Evolutionary conservation across 805 yeast genomes (phyloP), one percentile per base, ranked within the genome.

Genomic region (Nadsonia fulvescens): DNA sequence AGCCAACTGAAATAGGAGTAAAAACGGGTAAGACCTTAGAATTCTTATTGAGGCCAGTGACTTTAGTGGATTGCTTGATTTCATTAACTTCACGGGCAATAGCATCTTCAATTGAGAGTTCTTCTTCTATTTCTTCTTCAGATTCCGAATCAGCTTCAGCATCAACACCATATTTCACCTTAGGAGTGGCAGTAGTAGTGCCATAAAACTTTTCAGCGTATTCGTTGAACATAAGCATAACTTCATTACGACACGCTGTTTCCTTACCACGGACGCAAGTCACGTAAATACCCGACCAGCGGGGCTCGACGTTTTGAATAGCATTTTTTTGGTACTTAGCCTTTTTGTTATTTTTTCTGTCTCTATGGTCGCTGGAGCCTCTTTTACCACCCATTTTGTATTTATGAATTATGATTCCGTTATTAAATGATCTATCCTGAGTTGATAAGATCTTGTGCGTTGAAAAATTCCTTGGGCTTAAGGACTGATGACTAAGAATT

Each of bases 181-280:
- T 14, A 6, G 6, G 12, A 6, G 22, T 12, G 13, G 15, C 17
- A 14, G 22, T 28, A 15, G 18, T 15, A 10, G 15, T 14, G 5
- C 18, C 19, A 12, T 18, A 18, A 19, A 18, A 14, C 9, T 16
- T 13, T 8, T 17, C 16, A 8, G 20, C 42, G 16, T 34, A 47
- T 47, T 71, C 79, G 25, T 54, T 51, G 21, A 82, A 60, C 6
- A 79, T 43, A 30, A 55, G 47, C 33, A 64, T 57, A 38, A 82
- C 51, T 45, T 82, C 95, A 35, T 67, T 68, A n/a, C 73, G 62
- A 33, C 91, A 79, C 28, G 63, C 69, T 28, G 61, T 61, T 46
- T 89, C 98, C 32, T 72, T 69, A 19, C 75, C 74, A 38, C 93
- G 61, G 25, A 69, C 66, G 48, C 95, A 86, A 0, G 96, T 77